These are phyloP conservation scores for Stevia rebaudiana DNA, from an alignment of 140 eudicot genomes.

Conservation along the genomic window DNA sequence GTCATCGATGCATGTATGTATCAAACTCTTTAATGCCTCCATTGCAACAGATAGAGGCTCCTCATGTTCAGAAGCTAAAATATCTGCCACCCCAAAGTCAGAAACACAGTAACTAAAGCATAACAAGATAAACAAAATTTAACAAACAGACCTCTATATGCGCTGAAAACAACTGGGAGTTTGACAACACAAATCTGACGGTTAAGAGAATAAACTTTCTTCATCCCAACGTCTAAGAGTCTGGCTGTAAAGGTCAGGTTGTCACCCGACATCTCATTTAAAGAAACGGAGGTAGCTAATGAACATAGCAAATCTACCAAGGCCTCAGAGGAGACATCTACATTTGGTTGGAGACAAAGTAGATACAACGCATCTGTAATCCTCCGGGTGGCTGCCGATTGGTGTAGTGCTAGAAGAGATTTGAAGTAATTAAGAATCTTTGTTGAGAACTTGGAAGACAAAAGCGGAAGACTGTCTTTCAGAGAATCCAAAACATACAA, in stretches of 20 bases:
- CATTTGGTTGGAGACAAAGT: slow-evolving; percentile 52
- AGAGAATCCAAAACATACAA: slow-evolving; percentile 70
- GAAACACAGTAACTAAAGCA: background rate
- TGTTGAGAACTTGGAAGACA: slow-evolving; percentile 61
- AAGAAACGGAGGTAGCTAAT: slow-evolving; percentile 45
- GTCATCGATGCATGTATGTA: slow-evolving; percentile 72
- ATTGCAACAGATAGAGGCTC: slow-evolving; percentile 67
- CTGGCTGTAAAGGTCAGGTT: slow-evolving; percentile 77
- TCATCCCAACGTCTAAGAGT: slow-evolving; percentile 78
- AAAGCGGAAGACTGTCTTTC: slow-evolving; percentile 59
- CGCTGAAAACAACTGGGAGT: slow-evolving; percentile 72
- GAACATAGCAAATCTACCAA: slow-evolving; percentile 68
- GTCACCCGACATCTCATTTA: slow-evolving; percentile 78
- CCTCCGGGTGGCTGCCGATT: slow-evolving; percentile 62
- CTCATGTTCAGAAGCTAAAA: slow-evolving; percentile 82
- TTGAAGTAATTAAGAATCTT: slow-evolving; percentile 66
- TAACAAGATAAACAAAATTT: background rate
- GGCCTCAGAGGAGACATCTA: slow-evolving; percentile 64
- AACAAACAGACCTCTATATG: slow-evolving; percentile 51
- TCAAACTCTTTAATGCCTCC: slow-evolving; percentile 69
- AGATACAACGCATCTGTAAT: slow-evolving; percentile 61
- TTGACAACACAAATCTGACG: slow-evolving; percentile 67
- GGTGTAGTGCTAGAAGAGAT: slow-evolving; percentile 54
- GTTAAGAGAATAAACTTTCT: slow-evolving; percentile 49
- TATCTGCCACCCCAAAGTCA: slow-evolving; percentile 41